Percentiles rank a stretch among this genome's conserved stretches.
Evolutionary conservation across 768 basidiomycete species (phyloP).

Genomic region (Botryobasidium botryosum): DNA sequence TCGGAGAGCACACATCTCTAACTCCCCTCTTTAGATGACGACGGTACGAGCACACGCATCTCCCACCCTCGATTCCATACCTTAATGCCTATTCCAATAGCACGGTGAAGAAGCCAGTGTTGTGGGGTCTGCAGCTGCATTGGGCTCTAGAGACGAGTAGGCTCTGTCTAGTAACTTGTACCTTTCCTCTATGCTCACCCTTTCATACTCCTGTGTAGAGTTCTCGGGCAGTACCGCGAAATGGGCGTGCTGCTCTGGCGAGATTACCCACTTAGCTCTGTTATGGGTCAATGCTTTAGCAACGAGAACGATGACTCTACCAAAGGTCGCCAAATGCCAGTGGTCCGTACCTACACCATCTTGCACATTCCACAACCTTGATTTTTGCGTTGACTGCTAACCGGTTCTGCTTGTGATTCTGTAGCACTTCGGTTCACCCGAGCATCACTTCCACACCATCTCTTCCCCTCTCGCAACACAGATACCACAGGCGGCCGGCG

Average conservation of each 20-base stretch:
- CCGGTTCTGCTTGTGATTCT: neutral
- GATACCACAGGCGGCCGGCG: slow-evolving; percentile 88
- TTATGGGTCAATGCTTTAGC: slow-evolving; percentile 88
- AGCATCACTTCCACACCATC: slow-evolving; percentile 84
- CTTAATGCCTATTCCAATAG: slow-evolving; percentile 27
- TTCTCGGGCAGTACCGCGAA: slow-evolving; percentile 88
- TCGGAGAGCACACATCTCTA: slow-evolving; percentile 12
- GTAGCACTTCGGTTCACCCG: slow-evolving; percentile 71
- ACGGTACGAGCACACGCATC: neutral
- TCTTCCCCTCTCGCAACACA: slow-evolving; percentile 89
- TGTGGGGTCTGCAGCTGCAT: slow-evolving; percentile 74
- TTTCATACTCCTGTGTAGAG: slow-evolving; percentile 28
- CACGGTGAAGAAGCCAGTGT: slow-evolving; percentile 85
- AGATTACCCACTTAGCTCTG: slow-evolving; percentile 55
- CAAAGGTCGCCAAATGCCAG: slow-evolving; percentile 89
- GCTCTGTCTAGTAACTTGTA: slow-evolving; percentile 20
- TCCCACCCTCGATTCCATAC: too few relatives aligned
- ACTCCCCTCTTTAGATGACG: slow-evolving; percentile 1
- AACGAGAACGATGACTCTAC: slow-evolving; percentile 63
- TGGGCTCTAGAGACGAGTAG: slow-evolving; percentile 72
- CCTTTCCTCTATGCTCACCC: neutral
- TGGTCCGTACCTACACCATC: slow-evolving; percentile 31
- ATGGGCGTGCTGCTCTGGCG: slow-evolving; percentile 84
- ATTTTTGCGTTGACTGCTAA: neutral
- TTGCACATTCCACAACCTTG: neutral